These are phyloP conservation scores for Pythium pyrilobum DNA, from an alignment of 352 stramenopile species.

Conservation along the genomic window DNA sequence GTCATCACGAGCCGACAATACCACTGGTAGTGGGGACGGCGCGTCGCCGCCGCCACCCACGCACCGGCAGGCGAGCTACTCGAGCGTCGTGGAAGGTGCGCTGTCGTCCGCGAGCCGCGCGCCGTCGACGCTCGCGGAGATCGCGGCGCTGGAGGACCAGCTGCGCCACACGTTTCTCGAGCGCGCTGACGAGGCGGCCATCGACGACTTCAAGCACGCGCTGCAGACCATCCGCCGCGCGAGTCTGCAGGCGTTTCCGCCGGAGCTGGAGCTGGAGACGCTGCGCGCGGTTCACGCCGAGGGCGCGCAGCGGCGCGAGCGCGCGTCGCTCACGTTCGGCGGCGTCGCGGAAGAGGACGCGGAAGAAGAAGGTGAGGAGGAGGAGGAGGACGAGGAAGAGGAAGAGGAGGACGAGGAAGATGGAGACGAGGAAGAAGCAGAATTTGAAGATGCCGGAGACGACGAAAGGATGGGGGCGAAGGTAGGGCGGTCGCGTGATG, in stretches of 20 bases:
- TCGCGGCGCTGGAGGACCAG: constrained; percentile 53
- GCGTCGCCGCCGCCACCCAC: constrained; percentile 1
- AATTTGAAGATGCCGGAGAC: not conserved
- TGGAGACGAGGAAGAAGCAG: not conserved
- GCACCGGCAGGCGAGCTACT: constrained; percentile 25
- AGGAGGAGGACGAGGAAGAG: constrained; percentile 21
- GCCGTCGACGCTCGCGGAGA: constrained; percentile 18
- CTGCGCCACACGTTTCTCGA: constrained; percentile 60
- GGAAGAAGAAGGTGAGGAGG: constrained; percentile 28
- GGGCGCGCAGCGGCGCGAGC: not conserved
- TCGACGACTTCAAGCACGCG: constrained; percentile 68
- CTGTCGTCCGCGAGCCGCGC: constrained; percentile 9
- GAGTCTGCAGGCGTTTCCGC: constrained; percentile 23
- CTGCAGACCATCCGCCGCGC: constrained; percentile 54
- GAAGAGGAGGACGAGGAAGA: constrained; percentile 19
- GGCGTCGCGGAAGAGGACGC: constrained; percentile 19
- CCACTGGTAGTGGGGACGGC: too few relatives aligned
- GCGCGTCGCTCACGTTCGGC: not conserved
- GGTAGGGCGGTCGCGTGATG: too few relatives aligned
- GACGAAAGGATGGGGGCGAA: too few relatives aligned
- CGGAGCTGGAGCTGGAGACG: constrained; percentile 5
- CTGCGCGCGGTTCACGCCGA: constrained; percentile 1
- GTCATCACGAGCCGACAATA: too few relatives aligned
- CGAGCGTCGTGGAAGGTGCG: constrained; percentile 32
- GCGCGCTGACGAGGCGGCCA: constrained; percentile 45